Conservation (phyloP, 2,329 filamentous ascomycete genomes). For the Sphaceloma murrayae region DNA sequence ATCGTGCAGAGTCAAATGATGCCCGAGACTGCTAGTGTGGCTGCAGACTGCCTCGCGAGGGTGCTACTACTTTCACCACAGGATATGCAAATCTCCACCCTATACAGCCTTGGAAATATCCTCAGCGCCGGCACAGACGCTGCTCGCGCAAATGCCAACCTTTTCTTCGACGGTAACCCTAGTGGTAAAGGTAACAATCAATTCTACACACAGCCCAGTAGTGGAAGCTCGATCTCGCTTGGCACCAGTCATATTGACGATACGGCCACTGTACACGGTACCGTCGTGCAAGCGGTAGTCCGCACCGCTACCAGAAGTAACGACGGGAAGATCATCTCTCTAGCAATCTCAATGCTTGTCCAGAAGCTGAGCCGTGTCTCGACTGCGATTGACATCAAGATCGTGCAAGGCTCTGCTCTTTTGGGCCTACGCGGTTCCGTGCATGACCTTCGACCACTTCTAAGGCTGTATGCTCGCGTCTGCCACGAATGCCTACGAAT, state of each 20-base stretch:
- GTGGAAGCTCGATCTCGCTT: conserved; percentile 70
- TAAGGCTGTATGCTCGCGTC: conserved; percentile 73
- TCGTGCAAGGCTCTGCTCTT: conserved; percentile 71
- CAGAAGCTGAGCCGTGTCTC: conserved; percentile 88
- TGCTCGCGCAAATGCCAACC: conserved; percentile 41
- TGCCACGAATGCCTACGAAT: conserved; percentile 63
- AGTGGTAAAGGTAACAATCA: conserved; percentile 17
- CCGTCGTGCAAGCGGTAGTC: conserved; percentile 91
- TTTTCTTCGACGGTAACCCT: conserved; percentile 39
- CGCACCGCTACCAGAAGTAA: conserved; percentile 72
- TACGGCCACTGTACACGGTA: conserved; percentile 64
- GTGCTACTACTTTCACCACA: conserved; percentile 76
- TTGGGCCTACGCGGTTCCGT: conserved; percentile 68
- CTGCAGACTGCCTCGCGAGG: conserved; percentile 75
- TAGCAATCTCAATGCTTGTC: conserved; percentile 91
- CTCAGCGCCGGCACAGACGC: conserved; percentile 59
- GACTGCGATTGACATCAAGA: conserved; percentile 67
- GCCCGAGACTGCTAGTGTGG: conserved; percentile 59
- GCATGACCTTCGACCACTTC: conserved; percentile 72
- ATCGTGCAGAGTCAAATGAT: conserved; percentile 75
- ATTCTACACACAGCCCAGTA: conserved; percentile 26
- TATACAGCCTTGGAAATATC: conserved; percentile 95
- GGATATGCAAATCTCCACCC: conserved; percentile 85
- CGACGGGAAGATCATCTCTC: conserved; percentile 83
- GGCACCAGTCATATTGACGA: conserved; percentile 69